Conservation (phyloP, 495 filamentous ascomycete genomes). For the Neurospora sp. region DNA sequence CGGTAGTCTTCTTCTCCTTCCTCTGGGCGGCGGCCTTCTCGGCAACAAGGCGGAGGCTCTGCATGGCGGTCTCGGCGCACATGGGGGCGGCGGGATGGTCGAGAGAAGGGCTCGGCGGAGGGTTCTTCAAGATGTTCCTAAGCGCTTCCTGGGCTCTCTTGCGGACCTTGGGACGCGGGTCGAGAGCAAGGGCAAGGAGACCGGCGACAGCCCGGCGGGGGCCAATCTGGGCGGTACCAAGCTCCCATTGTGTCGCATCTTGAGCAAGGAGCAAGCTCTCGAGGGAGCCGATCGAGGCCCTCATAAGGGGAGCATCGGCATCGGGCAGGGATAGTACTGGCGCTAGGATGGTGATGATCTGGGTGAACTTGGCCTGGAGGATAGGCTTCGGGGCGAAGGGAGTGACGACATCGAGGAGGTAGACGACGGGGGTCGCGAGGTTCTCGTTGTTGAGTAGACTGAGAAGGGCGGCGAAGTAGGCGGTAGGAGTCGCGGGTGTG, state of each 20-base stretch:
- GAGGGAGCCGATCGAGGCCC: slow-evolving; percentile 84
- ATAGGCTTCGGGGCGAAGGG: slow-evolving; percentile 73
- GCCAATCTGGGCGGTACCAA: slow-evolving; percentile 71
- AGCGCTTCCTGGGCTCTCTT: slow-evolving; percentile 90
- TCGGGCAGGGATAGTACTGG: slow-evolving; percentile 70
- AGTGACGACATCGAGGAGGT: slow-evolving; percentile 86
- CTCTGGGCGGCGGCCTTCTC: slow-evolving; percentile 46
- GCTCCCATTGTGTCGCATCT: slow-evolving; percentile 77
- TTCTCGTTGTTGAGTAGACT: slow-evolving; percentile 84
- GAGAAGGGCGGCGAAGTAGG: slow-evolving; percentile 93
- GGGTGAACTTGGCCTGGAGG: slow-evolving; percentile 83
- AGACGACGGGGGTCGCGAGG: slow-evolving; percentile 78
- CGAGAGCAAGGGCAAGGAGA: slow-evolving; percentile 71
- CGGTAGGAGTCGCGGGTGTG: slow-evolving; percentile 70
- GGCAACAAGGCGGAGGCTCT: slow-evolving; percentile 61
- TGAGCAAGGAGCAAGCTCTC: slow-evolving; percentile 83
- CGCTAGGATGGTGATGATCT: slow-evolving; percentile 79
- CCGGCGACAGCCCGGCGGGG: slow-evolving; percentile 84
- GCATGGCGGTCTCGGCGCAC: slow-evolving; percentile 83
- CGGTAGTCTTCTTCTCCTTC: slow-evolving; percentile 56
- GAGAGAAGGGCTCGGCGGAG: slow-evolving; percentile 79
- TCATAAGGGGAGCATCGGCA: slow-evolving; percentile 77
- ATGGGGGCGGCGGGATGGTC: slow-evolving; percentile 93
- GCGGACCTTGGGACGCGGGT: slow-evolving; percentile 87
- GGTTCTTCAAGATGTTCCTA: slow-evolving; percentile 65